Percentiles rank a stretch among this genome's conserved stretches.
These are phyloP conservation scores for Oxytropis ochrocephala DNA, from an alignment of 306 rosid genomes.

Conservation along the genomic window DNA sequence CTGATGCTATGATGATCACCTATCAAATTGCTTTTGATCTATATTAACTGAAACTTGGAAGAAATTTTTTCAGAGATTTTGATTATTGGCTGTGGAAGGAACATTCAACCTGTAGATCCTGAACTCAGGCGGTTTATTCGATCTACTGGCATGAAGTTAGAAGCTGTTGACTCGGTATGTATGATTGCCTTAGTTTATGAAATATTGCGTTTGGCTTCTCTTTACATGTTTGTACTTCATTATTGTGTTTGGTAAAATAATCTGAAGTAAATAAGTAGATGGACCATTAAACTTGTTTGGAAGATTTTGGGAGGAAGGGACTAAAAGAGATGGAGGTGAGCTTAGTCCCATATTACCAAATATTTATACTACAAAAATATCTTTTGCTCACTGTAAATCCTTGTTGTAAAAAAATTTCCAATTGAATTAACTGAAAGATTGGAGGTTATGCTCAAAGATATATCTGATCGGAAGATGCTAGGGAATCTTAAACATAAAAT, in stretches of 20 bases:
- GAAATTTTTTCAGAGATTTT: slow-evolving; percentile 64
- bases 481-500: background rate
- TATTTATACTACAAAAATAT: background rate
- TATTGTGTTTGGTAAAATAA: slow-evolving; percentile 14
- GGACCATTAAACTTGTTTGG: background rate
- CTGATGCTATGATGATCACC: background rate
- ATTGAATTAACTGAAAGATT: background rate
- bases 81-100: slow-evolving; percentile 79
- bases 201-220: background rate
- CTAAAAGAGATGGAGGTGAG: background rate
- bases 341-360: background rate
- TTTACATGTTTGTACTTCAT: background rate
- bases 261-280: background rate
- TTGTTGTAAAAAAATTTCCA: background rate
- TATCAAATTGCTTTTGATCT: slow-evolving; percentile 8
- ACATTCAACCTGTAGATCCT: slow-evolving; percentile 65
- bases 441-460: background rate
- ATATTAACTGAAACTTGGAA: slow-evolving; percentile 5
- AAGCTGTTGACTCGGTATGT: slow-evolving; percentile 73
- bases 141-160: slow-evolving; percentile 84
- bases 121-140: slow-evolving; percentile 52
- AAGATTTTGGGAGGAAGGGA: background rate
- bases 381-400: background rate
- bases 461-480: background rate
- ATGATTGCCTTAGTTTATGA: background rate